These are phyloP conservation scores for Lepiota subincarnata DNA, from an alignment of 768 basidiomycete genomes.

Conservation along the genomic window DNA sequence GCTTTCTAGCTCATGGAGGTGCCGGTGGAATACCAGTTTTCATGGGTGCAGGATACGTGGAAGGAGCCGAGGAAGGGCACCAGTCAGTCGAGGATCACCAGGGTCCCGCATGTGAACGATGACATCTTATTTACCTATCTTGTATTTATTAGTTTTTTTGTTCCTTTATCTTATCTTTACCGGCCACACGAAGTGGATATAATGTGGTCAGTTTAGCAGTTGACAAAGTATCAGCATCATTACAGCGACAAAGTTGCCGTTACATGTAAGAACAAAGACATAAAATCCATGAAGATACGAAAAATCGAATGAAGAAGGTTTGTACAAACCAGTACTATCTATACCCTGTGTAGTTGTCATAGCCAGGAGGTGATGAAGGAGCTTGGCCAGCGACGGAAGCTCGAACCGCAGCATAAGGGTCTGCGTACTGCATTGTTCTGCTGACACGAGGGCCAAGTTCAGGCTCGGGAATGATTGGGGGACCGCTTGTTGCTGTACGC, in stretches of 20 bases:
- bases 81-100: conserved; percentile 15
- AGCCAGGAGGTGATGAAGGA: conserved; percentile 37
- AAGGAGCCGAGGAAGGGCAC: conserved; percentile 40
- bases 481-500: conserved; percentile 21
- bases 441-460: conserved; percentile 59
- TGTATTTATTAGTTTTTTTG: not conserved
- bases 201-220: not conserved
- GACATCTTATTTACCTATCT: conserved; percentile 5
- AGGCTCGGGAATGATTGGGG: conserved; percentile 37
- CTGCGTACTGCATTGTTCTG: conserved; percentile 91
- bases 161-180: not conserved
- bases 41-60: conserved; percentile 66
- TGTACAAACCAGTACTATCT: conserved; percentile 24
- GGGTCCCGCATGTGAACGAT: conserved; percentile 15
- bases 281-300: conserved; percentile 13
- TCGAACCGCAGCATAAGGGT: conserved; percentile 81
- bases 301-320: conserved; percentile 7
- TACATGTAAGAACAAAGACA: conserved; percentile 4
- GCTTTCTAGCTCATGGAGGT: conserved; percentile 74
- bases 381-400: conserved; percentile 43
- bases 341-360: conserved; percentile 52
- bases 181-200: not conserved
- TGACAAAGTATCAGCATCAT: not conserved
- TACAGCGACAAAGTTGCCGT: not conserved
- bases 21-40: conserved; percentile 68